Evolutionary conservation across 805 yeast species (phyloP), one percentile per base, ranked within the genome.

Genomic region (Starmerella lactis-condensi): DNA sequence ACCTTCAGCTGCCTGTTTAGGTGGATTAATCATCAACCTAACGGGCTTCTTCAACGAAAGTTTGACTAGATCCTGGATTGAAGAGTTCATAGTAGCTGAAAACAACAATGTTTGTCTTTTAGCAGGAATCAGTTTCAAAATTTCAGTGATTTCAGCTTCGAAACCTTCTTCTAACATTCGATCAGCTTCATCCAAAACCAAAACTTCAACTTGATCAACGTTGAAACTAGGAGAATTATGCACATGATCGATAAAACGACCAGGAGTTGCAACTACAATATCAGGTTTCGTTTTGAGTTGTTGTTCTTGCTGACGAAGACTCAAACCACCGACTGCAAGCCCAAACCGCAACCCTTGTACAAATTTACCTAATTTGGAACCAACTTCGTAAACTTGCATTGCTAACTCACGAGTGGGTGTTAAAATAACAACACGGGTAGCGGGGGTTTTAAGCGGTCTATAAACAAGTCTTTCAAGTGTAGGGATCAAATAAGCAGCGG

Each of bases 101-200:
- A 83, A 89, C 45, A 89, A 60, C 60, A 89, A 58, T 0, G 95
- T 85, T 57, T 89, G 99, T 53, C 96, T 72, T 56, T 79, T 79
- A 30, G 72, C 67, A 18, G 99, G 98, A 41, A 91, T 62, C 33
- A 85, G 61, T 10, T 76, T 66, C 55, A 89, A 65, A 37, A 89
- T 85, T 53, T 89, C 98, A 13, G 81, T 75, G 43, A 89, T 62
- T 56, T 89, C 98, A 32, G 72, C 79, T 56, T 83, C 94, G 69
- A 89, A 89, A 50, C 99, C 99, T 57, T 89, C 99, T 53, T 89
- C 99, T 45, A 89, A 65, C 96, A 89, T 89, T 61, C 98, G 72
- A 64, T 89, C 98, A 37, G 98, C 98, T 61, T 89, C 98, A 61
- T 89, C 98, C 44, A 89, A 65, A 19, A 89, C 91, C 46, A 89